Percentiles rank a stretch among this genome's conserved stretches.
Conservation (phyloP, 345 rosid species). For the Punica granatum region DNA sequence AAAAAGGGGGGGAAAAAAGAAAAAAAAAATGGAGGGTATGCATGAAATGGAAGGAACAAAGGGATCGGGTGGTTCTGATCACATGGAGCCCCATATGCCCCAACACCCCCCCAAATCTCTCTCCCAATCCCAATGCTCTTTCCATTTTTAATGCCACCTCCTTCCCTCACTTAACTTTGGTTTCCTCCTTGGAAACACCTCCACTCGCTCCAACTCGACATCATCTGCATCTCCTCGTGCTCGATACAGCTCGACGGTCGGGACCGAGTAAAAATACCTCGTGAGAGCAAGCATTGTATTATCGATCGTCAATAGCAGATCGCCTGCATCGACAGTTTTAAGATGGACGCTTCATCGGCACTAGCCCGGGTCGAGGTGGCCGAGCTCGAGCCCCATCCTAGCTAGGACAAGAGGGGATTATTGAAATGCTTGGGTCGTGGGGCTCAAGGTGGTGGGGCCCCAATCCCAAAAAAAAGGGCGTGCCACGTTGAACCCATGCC, state of each 20-base stretch:
- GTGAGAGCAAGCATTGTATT: too few relatives aligned
- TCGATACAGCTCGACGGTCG: neutral
- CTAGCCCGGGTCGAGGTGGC: conserved; percentile 25
- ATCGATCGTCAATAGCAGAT: too few relatives aligned
- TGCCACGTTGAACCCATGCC: conserved; percentile 25
- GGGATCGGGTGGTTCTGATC: conserved; percentile 18
- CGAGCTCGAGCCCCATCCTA: neutral
- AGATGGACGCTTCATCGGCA: too few relatives aligned
- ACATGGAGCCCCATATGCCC: conserved; percentile 22
- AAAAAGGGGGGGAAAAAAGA: neutral
- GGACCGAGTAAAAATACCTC: too few relatives aligned
- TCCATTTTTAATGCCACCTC: conserved; percentile 6
- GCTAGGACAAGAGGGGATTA: neutral
- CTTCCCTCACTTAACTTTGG: conserved; percentile 6
- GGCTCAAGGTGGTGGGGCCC: conserved; percentile 2
- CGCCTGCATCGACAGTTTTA: too few relatives aligned
- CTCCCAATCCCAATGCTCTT: neutral
- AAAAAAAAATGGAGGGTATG: neutral
- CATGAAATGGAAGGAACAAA: conserved; percentile 14
- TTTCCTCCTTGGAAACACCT: conserved; percentile 29
- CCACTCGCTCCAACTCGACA: neutral
- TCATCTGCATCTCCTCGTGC: neutral
- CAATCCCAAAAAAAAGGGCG: neutral
- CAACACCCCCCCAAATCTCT: conserved; percentile 13
- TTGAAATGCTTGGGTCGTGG: neutral